A percentile compares a stretch with the other conserved stretches of the same genome.
phyloP scores from a whole-genome alignment of 2,329 filamentous ascomycete genomes.

The Fusarium guadeloupense region DNA sequence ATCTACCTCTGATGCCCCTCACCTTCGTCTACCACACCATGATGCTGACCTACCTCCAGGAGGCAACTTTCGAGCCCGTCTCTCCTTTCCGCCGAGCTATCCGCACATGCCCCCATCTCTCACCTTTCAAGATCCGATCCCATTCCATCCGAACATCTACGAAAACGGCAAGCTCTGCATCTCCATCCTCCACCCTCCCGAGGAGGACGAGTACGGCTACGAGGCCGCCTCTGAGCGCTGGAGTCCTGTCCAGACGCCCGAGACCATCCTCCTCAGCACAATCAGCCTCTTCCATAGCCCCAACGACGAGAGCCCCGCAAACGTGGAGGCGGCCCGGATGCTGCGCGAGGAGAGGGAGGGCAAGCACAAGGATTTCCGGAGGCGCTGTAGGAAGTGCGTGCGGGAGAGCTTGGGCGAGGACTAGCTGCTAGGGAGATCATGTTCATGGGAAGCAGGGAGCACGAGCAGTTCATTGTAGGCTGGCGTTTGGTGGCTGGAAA shows the following conservation, averaged over 20 bases:
- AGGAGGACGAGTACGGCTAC: slow-evolving; percentile 94
- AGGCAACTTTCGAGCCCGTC: slow-evolving; percentile 87
- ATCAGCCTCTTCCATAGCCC: slow-evolving; percentile 92
- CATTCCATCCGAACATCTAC: slow-evolving; percentile 96
- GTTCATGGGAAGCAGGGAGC: not conserved
- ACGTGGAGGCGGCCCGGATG: slow-evolving; percentile 90
- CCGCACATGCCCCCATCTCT: slow-evolving; percentile 89
- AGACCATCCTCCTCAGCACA: slow-evolving; percentile 91
- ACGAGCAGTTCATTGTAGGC: slow-evolving; percentile 6
- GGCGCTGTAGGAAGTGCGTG: slow-evolving; percentile 79
- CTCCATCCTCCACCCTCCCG: slow-evolving; percentile 93
- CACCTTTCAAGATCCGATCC: slow-evolving; percentile 83
- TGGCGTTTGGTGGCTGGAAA: slow-evolving; percentile 22
- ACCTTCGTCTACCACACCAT: slow-evolving; percentile 1
- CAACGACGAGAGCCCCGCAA: slow-evolving; percentile 95
- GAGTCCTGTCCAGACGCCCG: slow-evolving; percentile 93
- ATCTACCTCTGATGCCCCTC: not conserved
- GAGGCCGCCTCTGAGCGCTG: slow-evolving; percentile 90
- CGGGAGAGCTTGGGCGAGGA: slow-evolving; percentile 83
- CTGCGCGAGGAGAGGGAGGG: slow-evolving; percentile 80
- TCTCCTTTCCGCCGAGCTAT: slow-evolving; percentile 86
- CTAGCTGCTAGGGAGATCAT: slow-evolving; percentile 38
- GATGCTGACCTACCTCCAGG: slow-evolving; percentile 60
- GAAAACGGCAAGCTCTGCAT: slow-evolving; percentile 90
- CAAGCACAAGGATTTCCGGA: slow-evolving; percentile 76